phyloP scores from a whole-genome alignment of 805 yeast genomes.

The Monosporozyma unispora region DNA sequence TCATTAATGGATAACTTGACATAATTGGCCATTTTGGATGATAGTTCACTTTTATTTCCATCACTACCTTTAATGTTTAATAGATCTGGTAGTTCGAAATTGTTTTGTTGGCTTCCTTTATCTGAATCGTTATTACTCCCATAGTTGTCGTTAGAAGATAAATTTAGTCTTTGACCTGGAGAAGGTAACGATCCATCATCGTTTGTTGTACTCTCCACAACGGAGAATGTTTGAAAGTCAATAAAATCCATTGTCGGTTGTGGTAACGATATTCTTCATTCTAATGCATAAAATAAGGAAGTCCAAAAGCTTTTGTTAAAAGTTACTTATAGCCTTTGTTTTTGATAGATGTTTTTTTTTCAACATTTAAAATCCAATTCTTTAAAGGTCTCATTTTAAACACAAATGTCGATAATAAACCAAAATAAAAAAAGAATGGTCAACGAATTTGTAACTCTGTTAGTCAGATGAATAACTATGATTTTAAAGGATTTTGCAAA shows the following conservation, averaged over 20 bases:
- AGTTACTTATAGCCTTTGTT: too few species aligned
- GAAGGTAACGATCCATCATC: constrained; percentile 17
- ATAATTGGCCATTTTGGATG: constrained; percentile 2
- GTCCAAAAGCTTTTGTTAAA: neutral
- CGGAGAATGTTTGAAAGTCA: constrained; percentile 40
- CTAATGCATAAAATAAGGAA: too few species aligned
- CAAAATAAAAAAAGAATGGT: too few species aligned
- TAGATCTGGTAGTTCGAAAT: neutral
- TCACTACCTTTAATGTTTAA: neutral
- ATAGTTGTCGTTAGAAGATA: constrained; percentile 10
- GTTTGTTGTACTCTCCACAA: constrained; percentile 15
- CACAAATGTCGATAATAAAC: too few species aligned
- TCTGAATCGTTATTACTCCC: neutral
- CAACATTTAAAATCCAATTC: too few species aligned
- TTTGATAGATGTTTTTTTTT: too few species aligned
- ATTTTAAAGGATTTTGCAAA: too few species aligned
- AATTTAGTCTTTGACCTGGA: constrained; percentile 22
- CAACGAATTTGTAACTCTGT: too few species aligned
- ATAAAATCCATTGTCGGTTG: constrained; percentile 32
- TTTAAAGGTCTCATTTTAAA: too few species aligned
- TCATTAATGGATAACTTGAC: constrained; percentile 3
- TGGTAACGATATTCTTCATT: neutral
- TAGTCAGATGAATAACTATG: too few species aligned
- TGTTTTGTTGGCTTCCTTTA: neutral
- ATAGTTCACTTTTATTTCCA: neutral